Evolutionary conservation across 176 grass and related monocot genomes (phyloP).

Genomic region (Oryza meyeriana): DNA sequence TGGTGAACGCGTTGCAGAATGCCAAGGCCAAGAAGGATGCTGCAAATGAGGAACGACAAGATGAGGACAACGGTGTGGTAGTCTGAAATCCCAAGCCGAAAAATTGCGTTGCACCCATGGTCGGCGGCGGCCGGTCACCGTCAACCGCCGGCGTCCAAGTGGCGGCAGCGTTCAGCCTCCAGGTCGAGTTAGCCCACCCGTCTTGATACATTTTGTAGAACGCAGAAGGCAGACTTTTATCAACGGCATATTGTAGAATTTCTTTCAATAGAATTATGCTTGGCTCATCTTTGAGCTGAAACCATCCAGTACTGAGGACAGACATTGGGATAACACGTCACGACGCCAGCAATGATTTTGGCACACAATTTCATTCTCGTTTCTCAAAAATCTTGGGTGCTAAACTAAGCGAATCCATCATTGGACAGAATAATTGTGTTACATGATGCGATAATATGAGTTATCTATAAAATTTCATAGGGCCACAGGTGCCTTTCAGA

Average conservation of each 20-base stretch:
- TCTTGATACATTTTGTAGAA: no score
- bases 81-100: not conserved
- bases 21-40: conserved; percentile 9
- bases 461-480: conserved; percentile 35
- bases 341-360: not conserved
- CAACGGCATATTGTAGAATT: not conserved
- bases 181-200: no score
- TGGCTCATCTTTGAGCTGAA: no score
- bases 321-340: not conserved
- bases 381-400: not conserved
- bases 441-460: not conserved
- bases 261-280: no score
- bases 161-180: no score
- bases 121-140: no score
- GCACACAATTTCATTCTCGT: not conserved
- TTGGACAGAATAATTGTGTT: not conserved
- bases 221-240: not conserved
- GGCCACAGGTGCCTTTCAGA: not conserved
- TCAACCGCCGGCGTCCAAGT: no score
- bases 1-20: not conserved
- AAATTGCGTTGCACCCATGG: no score
- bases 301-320: no score
- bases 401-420: not conserved
- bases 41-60: not conserved
- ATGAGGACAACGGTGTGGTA: not conserved